Base-by-base conservation (phyloP, 2,329 filamentous ascomycete species). In the Neoarthrinium moseri region DNA sequence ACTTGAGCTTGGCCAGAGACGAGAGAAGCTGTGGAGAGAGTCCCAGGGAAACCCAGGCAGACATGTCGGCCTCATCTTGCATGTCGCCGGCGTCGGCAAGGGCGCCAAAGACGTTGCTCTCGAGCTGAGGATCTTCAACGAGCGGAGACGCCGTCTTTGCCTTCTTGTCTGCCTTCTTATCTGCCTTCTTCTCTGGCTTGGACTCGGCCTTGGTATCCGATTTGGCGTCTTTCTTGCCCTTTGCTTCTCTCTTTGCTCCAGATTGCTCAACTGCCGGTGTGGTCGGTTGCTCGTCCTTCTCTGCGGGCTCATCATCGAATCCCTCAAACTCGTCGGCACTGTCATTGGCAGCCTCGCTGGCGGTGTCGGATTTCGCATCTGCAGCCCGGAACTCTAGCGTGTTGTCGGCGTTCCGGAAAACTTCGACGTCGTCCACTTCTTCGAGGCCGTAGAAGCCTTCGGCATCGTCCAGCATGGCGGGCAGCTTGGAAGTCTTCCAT, bases 381-480 rank as follows among this genome's bases (percentile, higher is more conserved):
- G 38, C 45, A 20, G 51, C 48, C 54, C 67, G 66, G 65, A 86
- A 85, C 57, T 78, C 72, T 22, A 85, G 66, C 5, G 70, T 75
- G 43, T 62, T 61, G 37, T 75, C 69, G 6, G 82, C 83, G 23
- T 85, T 75, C 51, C 78, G 81, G 33, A 95, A 73, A n/a, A 99
- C 77, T 23, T 96, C 88, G 2, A 99, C 89, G 42, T 89, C 90
- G 13, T 95, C 89, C 37, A 97, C 86, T 59, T 97, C 91, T 59
- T 99, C 91, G 2, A 99, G 71, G 0, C 89, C 91, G 57, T 86
- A 95, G 65, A 99, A 96, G 0, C 94, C 94, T 53, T 95, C 91
- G n/a, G 89, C 89, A 68, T 96, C 89, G 36, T 92, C 84, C 56
- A 91, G 75, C 61, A 87, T 83, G 60, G 91, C 87, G 6, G 89